Evolutionary conservation across 2,329 filamentous ascomycete species (phyloP), one percentile per base, ranked within the genome.

Genomic region (Sporothrix dimorphospora): DNA sequence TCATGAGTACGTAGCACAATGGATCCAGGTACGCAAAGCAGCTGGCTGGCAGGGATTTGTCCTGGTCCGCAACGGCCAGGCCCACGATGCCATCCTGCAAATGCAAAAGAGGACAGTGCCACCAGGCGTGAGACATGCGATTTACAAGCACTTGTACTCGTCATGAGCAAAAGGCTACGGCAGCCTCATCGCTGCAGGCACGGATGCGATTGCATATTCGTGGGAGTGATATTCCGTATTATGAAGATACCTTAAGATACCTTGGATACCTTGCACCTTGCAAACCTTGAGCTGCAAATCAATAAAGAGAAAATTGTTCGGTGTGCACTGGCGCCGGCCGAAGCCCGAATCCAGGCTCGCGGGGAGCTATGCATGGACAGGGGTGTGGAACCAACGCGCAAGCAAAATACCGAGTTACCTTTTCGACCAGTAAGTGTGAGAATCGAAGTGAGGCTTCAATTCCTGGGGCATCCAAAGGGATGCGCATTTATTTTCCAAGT

Each of bases 61-160:
- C 19, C n/a, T 42, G n/a, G 61, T 30, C 61, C 40, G 21, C 61
- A 66, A 47, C 59, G 40, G 61, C 14, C 42, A 66, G 61, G 7
- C 61, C 61, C 61, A 47, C 61, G 24, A 45, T 66, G 59, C 24
- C 42, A 66, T 49, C n/a, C 61, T 30, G 40, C 42, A 19, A 66
- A 47, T 30, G 21, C 61, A 21, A 45, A 49, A 19, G 2, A n/a
- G n/a, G 47, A 49, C 47, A 14, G 47, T 9, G 57, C 9, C 19
- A 21, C 34, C 34, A 34, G 14, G 27, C 12, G 14, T 27, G 34
- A 47, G 40, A 47, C 42, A 30, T 55, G 24, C 30, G 51, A 55
- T 30, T 30, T 6, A 30, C 9, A 16, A 55, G 51, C n/a, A 53
- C 6, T 12, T 3, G 51, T 8, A 55, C 24, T 19, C 27, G 51